Conservation (phyloP, 2,329 filamentous ascomycete genomes). For the Penicillium brevicompactum region DNA sequence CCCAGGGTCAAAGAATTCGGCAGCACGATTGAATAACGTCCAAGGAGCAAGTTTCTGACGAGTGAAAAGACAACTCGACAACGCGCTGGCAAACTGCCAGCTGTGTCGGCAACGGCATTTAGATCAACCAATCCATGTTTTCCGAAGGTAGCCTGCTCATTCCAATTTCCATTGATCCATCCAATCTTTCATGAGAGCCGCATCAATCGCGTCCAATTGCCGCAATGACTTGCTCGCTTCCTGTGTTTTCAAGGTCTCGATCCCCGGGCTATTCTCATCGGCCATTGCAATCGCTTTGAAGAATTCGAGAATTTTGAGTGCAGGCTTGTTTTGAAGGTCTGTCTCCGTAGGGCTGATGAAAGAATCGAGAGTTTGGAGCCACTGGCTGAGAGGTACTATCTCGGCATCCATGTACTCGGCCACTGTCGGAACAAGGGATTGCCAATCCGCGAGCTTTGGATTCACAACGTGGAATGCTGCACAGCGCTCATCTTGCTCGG, state of each 20-base stretch:
- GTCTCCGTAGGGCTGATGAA: slow-evolving; percentile 12
- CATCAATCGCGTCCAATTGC: slow-evolving; percentile 11
- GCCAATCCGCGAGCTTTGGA: slow-evolving; percentile 5
- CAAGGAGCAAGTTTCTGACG: too few species aligned
- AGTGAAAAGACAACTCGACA: too few species aligned
- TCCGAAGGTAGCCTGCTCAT: not conserved
- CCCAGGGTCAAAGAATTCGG: too few species aligned
- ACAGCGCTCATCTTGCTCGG: slow-evolving; percentile 10
- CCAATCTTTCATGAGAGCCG: slow-evolving; percentile 14
- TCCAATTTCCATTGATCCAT: slow-evolving; percentile 12
- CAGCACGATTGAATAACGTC: too few species aligned
- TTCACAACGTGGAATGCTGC: slow-evolving; percentile 18
- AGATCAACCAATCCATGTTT: too few species aligned
- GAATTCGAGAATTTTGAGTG: slow-evolving; percentile 20
- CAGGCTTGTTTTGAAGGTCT: slow-evolving; percentile 17
- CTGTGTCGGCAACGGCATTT: too few species aligned
- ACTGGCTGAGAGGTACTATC: slow-evolving; percentile 8
- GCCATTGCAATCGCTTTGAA: slow-evolving; percentile 12
- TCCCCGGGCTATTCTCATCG: slow-evolving; percentile 9
- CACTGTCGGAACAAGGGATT: slow-evolving; percentile 11
- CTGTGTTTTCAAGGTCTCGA: slow-evolving; percentile 12
- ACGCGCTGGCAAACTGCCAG: too few species aligned
- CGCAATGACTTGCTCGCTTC: slow-evolving; percentile 14
- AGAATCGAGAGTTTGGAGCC: slow-evolving; percentile 13
- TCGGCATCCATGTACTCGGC: slow-evolving; percentile 11